These are phyloP conservation scores for Paspalum vaginatum DNA, from an alignment of 176 grass and related monocot species.

Conservation along the genomic window DNA sequence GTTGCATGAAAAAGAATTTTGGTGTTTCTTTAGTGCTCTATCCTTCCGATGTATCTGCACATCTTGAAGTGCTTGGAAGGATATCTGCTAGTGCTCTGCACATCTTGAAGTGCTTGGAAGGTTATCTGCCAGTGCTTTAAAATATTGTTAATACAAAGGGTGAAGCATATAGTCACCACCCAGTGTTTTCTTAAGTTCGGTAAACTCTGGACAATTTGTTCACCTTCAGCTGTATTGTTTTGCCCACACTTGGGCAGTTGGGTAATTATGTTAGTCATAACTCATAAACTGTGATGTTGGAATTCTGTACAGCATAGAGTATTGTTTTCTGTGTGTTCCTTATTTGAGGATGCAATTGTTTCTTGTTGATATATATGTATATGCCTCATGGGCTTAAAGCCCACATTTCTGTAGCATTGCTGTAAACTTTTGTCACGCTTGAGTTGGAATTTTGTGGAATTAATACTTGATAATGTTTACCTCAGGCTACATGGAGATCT, in stretches of 20 bases:
- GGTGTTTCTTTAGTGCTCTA: background rate
- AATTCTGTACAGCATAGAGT: background rate
- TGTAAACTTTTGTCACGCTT: background rate
- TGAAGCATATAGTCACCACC: background rate
- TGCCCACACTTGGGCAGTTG: background rate
- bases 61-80: too few relatives aligned
- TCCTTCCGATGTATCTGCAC: background rate
- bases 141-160: background rate
- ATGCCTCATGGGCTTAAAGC: background rate
- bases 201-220: background rate
- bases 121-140: background rate
- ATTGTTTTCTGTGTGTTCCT: background rate
- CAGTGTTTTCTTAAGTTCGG: background rate
- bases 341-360: background rate
- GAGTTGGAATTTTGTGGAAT: constrained; percentile 16
- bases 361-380: background rate
- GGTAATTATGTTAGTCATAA: background rate
- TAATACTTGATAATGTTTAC: constrained; percentile 31
- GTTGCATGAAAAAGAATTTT: background rate
- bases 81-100: background rate
- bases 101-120: background rate
- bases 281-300: background rate
- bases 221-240: constrained; percentile 2
- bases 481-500: constrained; percentile 89
- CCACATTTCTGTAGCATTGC: background rate